These are phyloP conservation scores for Alternaria triticimaculans DNA, from an alignment of 2,329 filamentous ascomycete species.

Conservation along the genomic window DNA sequence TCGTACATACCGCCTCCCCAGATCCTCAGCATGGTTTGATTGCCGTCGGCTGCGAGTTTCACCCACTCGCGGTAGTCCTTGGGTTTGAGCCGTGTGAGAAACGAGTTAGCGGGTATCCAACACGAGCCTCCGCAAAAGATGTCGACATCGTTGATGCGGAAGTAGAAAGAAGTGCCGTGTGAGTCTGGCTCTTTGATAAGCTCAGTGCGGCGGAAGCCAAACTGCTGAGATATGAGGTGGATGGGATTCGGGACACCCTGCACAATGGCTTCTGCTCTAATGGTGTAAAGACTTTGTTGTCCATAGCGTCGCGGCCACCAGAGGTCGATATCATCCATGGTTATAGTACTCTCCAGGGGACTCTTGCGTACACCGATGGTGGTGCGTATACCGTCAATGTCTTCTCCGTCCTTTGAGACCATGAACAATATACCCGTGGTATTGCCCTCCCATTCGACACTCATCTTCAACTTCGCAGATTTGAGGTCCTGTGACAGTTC, in stretches of 20 bases:
- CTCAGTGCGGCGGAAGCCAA: constrained; percentile 67
- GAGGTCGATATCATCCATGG: constrained; percentile 63
- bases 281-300: constrained; percentile 72
- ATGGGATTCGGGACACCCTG: neutral
- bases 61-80: constrained; percentile 76
- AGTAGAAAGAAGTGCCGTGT: constrained; percentile 78
- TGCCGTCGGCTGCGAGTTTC: constrained; percentile 74
- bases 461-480: neutral
- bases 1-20: constrained; percentile 86
- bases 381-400: neutral
- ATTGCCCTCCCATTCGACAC: neutral
- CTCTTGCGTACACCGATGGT: constrained; percentile 30
- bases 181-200: constrained; percentile 56
- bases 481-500: constrained; percentile 53
- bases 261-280: constrained; percentile 42
- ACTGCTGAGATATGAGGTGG: constrained; percentile 1
- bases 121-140: constrained; percentile 83
- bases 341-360: constrained; percentile 47
- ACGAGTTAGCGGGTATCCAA: constrained; percentile 85
- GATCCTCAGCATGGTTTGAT: constrained; percentile 81
- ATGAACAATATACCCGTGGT: neutral
- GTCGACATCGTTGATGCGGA: constrained; percentile 75
- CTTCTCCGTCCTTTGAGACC: neutral
- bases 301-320: constrained; percentile 84
- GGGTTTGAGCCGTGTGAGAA: constrained; percentile 71